A percentile compares a stretch with the other conserved stretches of the same genome.
Evolutionary conservation across 1,284 basidiomycete species (phyloP).

Genomic region (Anthracocystis walkeri): DNA sequence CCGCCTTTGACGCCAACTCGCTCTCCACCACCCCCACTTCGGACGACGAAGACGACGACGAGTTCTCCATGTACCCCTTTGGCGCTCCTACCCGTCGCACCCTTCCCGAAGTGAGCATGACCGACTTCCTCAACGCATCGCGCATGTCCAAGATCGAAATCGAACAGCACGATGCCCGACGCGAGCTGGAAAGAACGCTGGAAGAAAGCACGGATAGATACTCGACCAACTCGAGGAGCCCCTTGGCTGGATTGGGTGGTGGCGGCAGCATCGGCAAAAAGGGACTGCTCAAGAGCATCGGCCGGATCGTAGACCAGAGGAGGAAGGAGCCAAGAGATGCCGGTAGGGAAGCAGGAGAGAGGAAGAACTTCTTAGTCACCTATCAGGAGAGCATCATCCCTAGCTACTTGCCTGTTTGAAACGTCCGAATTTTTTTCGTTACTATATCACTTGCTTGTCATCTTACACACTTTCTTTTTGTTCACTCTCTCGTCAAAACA

Average conservation of each 20-base stretch:
- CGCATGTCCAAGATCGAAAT: conserved; percentile 46
- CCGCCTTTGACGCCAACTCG: neutral
- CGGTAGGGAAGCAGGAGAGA: too few species aligned
- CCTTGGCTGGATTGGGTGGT: neutral
- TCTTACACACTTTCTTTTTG: conserved; percentile 10
- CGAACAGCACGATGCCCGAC: conserved; percentile 28
- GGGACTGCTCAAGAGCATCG: conserved; percentile 20
- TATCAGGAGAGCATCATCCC: conserved; percentile 34
- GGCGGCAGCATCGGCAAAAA: neutral
- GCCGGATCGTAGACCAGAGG: conserved; percentile 22
- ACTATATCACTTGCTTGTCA: neutral
- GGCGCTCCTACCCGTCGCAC: conserved; percentile 3
- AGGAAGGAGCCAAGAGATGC: too few species aligned
- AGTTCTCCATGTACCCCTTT: conserved; percentile 25
- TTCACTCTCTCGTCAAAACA: neutral
- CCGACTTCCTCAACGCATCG: conserved; percentile 46
- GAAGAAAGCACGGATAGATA: conserved; percentile 1
- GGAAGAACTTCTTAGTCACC: too few species aligned
- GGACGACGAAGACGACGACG: conserved; percentile 32
- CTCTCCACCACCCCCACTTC: conserved; percentile 2
- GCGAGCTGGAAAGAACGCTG: conserved; percentile 11
- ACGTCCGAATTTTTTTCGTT: too few species aligned
- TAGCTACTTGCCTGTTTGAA: too few species aligned
- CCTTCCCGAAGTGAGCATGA: conserved; percentile 32
- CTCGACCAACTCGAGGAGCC: conserved; percentile 17